These are phyloP conservation scores for Scenedesmus sp. DNA, from an alignment of 163 green algal species.

Conservation along the genomic window DNA sequence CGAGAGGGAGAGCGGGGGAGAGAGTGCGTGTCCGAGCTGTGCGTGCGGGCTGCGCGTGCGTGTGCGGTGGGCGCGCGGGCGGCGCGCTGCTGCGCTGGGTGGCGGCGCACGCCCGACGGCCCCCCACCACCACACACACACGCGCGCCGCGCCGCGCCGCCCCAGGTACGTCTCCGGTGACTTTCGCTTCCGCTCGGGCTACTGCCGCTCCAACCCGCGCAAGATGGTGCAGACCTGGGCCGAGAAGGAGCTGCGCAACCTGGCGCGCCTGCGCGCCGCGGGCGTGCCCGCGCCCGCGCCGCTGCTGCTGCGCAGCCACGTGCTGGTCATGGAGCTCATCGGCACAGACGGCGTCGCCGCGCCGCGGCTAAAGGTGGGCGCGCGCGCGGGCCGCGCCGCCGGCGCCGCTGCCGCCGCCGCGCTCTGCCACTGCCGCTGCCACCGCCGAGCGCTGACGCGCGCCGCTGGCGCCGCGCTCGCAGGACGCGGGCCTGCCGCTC, in stretches of 20 bases:
- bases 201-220: slow-evolving; percentile 95
- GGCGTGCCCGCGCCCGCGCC: slow-evolving; percentile 87
- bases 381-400: neutral
- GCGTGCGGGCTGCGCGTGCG: neutral
- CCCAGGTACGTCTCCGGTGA: slow-evolving; percentile 97
- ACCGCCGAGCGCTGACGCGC: neutral
- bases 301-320: slow-evolving; percentile 91
- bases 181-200: slow-evolving; percentile 93
- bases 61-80: too few relatives aligned
- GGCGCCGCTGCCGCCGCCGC: neutral
- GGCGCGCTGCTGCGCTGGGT: too few relatives aligned
- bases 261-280: slow-evolving; percentile 63
- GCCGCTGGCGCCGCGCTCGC: neutral
- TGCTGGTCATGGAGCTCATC: slow-evolving; percentile 96
- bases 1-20: neutral
- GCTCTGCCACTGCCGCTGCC: neutral
- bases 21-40: neutral
- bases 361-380: slow-evolving; percentile 78
- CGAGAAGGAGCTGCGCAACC: slow-evolving; percentile 99
- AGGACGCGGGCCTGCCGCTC: slow-evolving; percentile 83
- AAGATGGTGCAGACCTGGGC: slow-evolving; percentile 99
- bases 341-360: slow-evolving; percentile 83
- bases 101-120: too few relatives aligned
- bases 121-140: too few relatives aligned
- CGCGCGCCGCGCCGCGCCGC: neutral